phyloP scores from a whole-genome alignment of 768 basidiomycete species.

The Agaricus subrufescens region DNA sequence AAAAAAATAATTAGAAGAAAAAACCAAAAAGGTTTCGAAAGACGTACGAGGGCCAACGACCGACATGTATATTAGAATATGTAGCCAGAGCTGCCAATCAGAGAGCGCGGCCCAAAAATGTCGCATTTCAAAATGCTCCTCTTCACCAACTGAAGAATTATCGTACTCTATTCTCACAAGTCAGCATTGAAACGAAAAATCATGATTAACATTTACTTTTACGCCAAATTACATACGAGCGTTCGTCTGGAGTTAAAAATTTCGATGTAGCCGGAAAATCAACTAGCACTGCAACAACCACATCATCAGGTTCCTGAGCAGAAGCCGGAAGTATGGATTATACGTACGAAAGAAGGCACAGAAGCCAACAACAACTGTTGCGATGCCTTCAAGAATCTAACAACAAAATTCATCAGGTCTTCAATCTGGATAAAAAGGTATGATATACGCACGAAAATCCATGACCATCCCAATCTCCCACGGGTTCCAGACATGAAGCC shows the following conservation, averaged over 20 bases:
- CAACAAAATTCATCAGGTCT: background rate
- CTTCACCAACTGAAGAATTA: constrained; percentile 54
- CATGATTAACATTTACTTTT: constrained; percentile 37
- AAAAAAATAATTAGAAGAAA: background rate
- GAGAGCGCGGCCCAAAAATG: constrained; percentile 48
- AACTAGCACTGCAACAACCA: constrained; percentile 42
- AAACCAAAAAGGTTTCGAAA: background rate
- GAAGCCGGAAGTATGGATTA: background rate
- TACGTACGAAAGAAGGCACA: constrained; percentile 45
- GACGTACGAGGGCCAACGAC: constrained; percentile 54
- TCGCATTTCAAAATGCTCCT: constrained; percentile 51
- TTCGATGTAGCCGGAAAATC: constrained; percentile 57
- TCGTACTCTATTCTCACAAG: constrained; percentile 38
- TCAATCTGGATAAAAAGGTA: background rate
- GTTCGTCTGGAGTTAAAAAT: constrained; percentile 62
- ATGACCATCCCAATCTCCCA: constrained; percentile 56
- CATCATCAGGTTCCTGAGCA: background rate
- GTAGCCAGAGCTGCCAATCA: constrained; percentile 63
- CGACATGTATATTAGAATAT: constrained; percentile 56
- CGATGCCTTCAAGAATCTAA: constrained; percentile 63
- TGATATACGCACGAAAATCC: constrained; percentile 52
- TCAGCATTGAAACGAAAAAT: background rate
- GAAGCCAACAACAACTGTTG: constrained; percentile 53
- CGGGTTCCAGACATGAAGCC: constrained; percentile 44
- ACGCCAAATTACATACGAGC: constrained; percentile 46